A percentile compares a stretch with the other conserved stretches of the same genome.
Conservation (phyloP, 108 stramenopile genomes). For the Mayamaea pseudoterrestris region DNA sequence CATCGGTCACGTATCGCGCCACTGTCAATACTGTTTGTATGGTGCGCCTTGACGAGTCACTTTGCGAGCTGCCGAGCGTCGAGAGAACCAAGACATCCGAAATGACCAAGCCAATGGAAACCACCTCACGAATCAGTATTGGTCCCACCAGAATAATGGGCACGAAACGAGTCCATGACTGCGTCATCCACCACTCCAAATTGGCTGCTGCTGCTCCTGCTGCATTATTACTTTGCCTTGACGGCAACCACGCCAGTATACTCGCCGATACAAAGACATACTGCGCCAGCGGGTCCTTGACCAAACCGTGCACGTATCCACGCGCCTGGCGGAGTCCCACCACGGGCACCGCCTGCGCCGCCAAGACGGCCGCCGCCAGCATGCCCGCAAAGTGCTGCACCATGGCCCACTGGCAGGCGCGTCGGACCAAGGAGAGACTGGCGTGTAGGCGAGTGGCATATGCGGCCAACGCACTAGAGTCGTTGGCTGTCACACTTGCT, state of each 20-base stretch:
- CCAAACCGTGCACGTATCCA: slow-evolving; percentile 42
- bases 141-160: slow-evolving; percentile 42
- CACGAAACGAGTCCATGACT: slow-evolving; percentile 34
- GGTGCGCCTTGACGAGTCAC: slow-evolving; percentile 8
- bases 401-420: slow-evolving; percentile 58
- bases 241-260: slow-evolving; percentile 54
- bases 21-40: slow-evolving; percentile 13
- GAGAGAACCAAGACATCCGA: slow-evolving; percentile 55
- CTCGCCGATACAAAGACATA: slow-evolving; percentile 71
- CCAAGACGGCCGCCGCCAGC: slow-evolving; percentile 36
- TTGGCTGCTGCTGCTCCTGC: slow-evolving; percentile 9
- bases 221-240: not conserved
- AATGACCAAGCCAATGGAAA: slow-evolving; percentile 40
- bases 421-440: slow-evolving; percentile 26
- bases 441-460: slow-evolving; percentile 5
- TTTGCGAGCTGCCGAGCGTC: slow-evolving; percentile 15
- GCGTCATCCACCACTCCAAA: slow-evolving; percentile 3
- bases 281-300: slow-evolving; percentile 61
- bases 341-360: slow-evolving; percentile 50
- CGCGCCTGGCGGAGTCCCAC: slow-evolving; percentile 47
- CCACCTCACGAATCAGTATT: slow-evolving; percentile 53
- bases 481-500: not conserved
- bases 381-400: slow-evolving; percentile 62
- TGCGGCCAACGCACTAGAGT: slow-evolving; percentile 1
- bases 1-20: slow-evolving; percentile 25